These are phyloP conservation scores for Plasmodium falciparum DNA, from an alignment of 169 alveolate species.

Conservation along the genomic window DNA sequence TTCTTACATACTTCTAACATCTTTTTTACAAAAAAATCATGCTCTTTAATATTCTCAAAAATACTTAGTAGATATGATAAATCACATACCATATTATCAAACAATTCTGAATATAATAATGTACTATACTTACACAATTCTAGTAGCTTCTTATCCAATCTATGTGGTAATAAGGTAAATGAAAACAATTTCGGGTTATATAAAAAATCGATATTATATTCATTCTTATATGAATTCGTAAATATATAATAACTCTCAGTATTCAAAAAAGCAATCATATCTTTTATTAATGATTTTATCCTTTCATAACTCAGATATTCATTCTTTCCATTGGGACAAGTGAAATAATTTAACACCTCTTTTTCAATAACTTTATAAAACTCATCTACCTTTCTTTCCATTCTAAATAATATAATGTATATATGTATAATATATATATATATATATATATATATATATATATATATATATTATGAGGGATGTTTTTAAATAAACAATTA, in stretches of 20 bases:
- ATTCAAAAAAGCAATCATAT: constrained; percentile 19
- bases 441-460: too few species aligned
- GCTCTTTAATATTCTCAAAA: constrained; percentile 15
- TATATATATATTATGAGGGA: too few species aligned
- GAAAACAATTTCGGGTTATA: constrained; percentile 44
- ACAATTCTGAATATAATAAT: constrained; percentile 36
- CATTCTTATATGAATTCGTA: background rate
- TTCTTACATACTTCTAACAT: constrained; percentile 41
- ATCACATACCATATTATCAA: constrained; percentile 71
- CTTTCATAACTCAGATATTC: constrained; percentile 47
- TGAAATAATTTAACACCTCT: constrained; percentile 44
- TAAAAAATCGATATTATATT: background rate
- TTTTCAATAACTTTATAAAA: constrained; percentile 33
- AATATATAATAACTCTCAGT: constrained; percentile 24
- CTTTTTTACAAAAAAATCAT: constrained; percentile 33
- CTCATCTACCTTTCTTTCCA: constrained; percentile 44
- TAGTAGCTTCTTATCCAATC: constrained; percentile 8
- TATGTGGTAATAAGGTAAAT: constrained; percentile 43
- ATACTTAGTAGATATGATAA: constrained; percentile 25
- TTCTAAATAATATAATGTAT: background rate
- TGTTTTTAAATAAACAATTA: too few species aligned
- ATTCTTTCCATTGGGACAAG: constrained; percentile 24
- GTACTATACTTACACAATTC: constrained; percentile 39
- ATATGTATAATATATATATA: background rate
- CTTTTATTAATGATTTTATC: constrained; percentile 28